These are phyloP conservation scores for Rhododendron henanense DNA, from an alignment of 148 eudicot genomes.

Conservation along the genomic window DNA sequence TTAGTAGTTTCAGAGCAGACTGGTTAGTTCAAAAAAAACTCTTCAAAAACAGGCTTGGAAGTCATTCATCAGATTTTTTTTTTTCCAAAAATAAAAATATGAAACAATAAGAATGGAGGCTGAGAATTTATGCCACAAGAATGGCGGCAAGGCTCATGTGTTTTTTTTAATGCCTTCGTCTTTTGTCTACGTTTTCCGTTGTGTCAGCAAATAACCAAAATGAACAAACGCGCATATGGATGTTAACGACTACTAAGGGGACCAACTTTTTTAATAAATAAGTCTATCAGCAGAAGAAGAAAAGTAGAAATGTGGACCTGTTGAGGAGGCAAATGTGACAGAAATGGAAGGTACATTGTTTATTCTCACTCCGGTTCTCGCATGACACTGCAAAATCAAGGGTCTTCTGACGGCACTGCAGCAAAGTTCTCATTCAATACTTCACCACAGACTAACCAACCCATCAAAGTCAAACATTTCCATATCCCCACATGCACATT, in stretches of 20 bases:
- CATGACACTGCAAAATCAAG: slow-evolving; percentile 17
- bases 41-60: background rate
- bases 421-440: background rate
- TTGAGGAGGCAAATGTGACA: slow-evolving; percentile 24
- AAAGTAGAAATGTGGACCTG: slow-evolving; percentile 16
- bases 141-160: background rate
- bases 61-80: background rate
- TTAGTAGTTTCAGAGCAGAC: background rate
- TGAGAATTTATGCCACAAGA: background rate
- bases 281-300: background rate
- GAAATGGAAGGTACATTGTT: slow-evolving; percentile 18
- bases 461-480: background rate
- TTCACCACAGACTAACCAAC: background rate
- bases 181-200: background rate
- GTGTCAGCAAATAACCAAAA: background rate
- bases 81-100: no score
- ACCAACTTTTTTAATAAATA: background rate
- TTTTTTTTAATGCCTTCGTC: no score
- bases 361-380: slow-evolving; percentile 14
- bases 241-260: background rate
- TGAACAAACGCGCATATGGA: no score
- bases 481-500: background rate
- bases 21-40: background rate
- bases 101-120: background rate
- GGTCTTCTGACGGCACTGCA: slow-evolving; percentile 27